These are phyloP conservation scores for Pseudoperonospora humuli DNA, from an alignment of 352 stramenopile species.

Conservation along the genomic window DNA sequence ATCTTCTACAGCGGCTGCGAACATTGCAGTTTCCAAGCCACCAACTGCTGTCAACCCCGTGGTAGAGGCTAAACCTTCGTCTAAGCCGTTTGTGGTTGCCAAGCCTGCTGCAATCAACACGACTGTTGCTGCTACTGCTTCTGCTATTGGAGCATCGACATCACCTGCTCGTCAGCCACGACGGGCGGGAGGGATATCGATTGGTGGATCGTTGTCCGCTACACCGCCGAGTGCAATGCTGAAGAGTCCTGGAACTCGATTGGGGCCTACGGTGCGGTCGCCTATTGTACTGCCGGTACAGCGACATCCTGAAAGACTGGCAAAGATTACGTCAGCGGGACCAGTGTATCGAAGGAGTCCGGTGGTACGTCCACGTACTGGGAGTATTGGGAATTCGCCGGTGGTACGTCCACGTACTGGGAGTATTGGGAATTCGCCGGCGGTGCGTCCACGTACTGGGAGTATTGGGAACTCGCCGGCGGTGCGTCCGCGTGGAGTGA, in stretches of 20 bases:
- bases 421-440: conserved; percentile 15
- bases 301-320: conserved; percentile 41
- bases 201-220: conserved; percentile 14
- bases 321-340: conserved; percentile 48
- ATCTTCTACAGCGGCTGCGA: neutral
- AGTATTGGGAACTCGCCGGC: conserved; percentile 16
- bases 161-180: conserved; percentile 1
- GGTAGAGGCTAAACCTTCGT: neutral
- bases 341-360: conserved; percentile 46
- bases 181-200: conserved; percentile 15
- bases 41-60: neutral
- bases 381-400: conserved; percentile 16
- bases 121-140: neutral
- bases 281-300: conserved; percentile 42
- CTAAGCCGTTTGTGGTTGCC: neutral
- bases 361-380: conserved; percentile 36
- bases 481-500: conserved; percentile 13
- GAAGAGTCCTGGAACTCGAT: conserved; percentile 5
- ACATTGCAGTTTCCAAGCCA: conserved; percentile 2
- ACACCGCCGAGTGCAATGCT: conserved; percentile 4
- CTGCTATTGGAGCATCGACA: neutral
- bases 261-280: conserved; percentile 21
- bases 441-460: conserved; percentile 15
- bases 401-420: conserved; percentile 16
- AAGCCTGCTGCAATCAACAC: conserved; percentile 1